Conservation (phyloP, 495 filamentous ascomycete genomes). For the Parathielavia appendiculata region DNA sequence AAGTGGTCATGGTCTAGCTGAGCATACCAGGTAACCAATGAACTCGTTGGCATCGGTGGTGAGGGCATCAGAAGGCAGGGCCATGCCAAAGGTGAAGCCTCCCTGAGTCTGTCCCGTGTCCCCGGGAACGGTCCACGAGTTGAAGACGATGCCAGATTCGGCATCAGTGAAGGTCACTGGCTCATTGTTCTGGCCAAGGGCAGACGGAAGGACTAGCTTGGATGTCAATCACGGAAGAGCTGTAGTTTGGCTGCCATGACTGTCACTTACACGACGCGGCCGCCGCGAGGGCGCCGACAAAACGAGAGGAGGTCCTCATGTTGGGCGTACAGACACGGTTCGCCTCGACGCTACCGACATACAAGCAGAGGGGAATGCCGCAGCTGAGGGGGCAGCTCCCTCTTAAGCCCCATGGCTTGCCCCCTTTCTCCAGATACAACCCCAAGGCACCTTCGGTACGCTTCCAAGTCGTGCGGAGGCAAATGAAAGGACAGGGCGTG, state of each 20-base stretch:
- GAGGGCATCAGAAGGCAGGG: slow-evolving; percentile 49
- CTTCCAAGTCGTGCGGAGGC: slow-evolving; percentile 1
- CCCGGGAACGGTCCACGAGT: slow-evolving; percentile 34
- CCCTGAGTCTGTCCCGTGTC: slow-evolving; percentile 32
- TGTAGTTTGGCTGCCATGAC: background rate
- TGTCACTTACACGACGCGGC: slow-evolving; percentile 29
- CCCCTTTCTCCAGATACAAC: background rate
- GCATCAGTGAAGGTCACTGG: slow-evolving; percentile 38
- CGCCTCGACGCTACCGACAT: slow-evolving; percentile 14
- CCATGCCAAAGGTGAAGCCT: slow-evolving; percentile 50
- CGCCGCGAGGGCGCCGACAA: slow-evolving; percentile 28
- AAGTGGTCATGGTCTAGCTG: background rate
- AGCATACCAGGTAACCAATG: slow-evolving; percentile 51
- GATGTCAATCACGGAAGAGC: background rate
- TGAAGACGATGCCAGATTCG: slow-evolving; percentile 44
- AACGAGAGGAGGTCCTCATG: slow-evolving; percentile 27
- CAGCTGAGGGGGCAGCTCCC: slow-evolving; percentile 4
- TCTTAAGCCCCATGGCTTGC: slow-evolving; percentile 10
- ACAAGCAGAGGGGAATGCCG: slow-evolving; percentile 11
- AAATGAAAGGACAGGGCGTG: slow-evolving; percentile 8
- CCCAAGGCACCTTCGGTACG: background rate
- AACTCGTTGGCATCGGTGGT: slow-evolving; percentile 52
- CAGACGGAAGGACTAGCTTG: slow-evolving; percentile 24
- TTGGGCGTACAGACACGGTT: slow-evolving; percentile 15
- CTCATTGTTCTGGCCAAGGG: slow-evolving; percentile 25